Evolutionary conservation across 2,329 filamentous ascomycete genomes (phyloP), one percentile per base, ranked within the genome.

Genomic region (Penicillium sp.): DNA sequence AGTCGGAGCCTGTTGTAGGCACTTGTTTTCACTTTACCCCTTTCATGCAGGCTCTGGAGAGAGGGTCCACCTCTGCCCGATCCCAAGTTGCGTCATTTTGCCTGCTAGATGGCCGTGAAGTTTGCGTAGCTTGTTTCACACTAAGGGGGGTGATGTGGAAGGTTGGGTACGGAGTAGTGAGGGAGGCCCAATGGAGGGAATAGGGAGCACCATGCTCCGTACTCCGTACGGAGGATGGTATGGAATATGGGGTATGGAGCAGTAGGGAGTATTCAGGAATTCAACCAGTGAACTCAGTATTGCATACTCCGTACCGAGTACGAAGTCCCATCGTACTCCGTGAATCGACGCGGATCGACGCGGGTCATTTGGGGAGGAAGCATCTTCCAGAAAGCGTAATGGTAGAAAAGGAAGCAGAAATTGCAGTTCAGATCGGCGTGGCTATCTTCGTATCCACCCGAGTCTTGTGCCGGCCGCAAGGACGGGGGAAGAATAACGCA

Each of bases 401-500:
- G n/a, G 45, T 37, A 51, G 40, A 47, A 47, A 46, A 11, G 33
- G 45, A 49, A 45, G 45, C 33, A 51, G 24, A 54, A 44, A 58
- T 55, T 50, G 44, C 56, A 55, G 61, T 68, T 68, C 61, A 66
- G 68, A 70, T 70, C 68, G 63, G 60, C 68, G 55, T 52, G 48
- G 29, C 56, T 46, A 54, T 52, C 36, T 49, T 61, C 39, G 66
- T 66, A 67, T 66, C 68, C 68, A 71, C 67, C 47, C 44, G 47
- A 36, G 19, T 48, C 26, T 48, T 16, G 42, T 16, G 23, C 7
- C 24, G 23, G 40, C 14, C 42, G 59, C 62, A 64, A 55, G 54
- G 60, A 63, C 61, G 68, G 66, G 67, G 67, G 60, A 64, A 66
- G 50, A 45, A 43, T 62, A 52, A n/a, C 45, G 62, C 61, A 70